Evolutionary conservation across 495 filamentous ascomycete genomes (phyloP), one percentile per base, ranked within the genome.

Genomic region (Penicillium waksmanii): DNA sequence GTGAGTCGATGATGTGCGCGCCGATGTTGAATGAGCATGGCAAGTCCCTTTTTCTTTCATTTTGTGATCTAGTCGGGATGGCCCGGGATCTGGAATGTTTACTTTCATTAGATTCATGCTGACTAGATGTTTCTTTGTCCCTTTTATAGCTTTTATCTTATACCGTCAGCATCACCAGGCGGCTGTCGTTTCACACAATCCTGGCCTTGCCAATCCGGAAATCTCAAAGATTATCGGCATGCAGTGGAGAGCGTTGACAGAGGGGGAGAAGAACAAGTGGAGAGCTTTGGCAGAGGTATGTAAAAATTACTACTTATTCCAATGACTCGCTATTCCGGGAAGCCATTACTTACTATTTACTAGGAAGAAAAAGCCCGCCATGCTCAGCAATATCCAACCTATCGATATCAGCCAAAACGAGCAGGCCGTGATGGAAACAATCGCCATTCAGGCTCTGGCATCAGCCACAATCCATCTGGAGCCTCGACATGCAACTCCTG

Each of bases 161-260:
- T 98, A 97, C 77, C 90, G 95, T 31, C 95, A 98, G 71, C 91
- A 96, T 73, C 87, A 95, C 68, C 95, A 98, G 77, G 86, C 87
- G 6, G 76, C 82, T 9, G 89, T 97, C 10, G 89, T 94, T 8
- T 81, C 86, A 11, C 85, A 90, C 65, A 82, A 97, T 68, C 95
- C 93, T 6, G 92, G 93, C 43, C 85, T 97, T 62, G 86, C 96
- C 35, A 98, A 98, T 74, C 95, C 95, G 5, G 93, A 98, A 51
- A 96, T 98, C 58, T 98, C 95, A 38, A 98, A 98, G 75, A 95
- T 97, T 64, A 96, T 98, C 66, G 95, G 96, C 44, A 88, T 93
- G 67, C 87, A 92, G 82, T 98, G 95, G 95, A 84, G 87, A 58
- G 79, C 84, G 60, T 85, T 92, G 61, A 77, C 87, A 5, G 80